phyloP scores from a whole-genome alignment of 345 rosid species.

The Turritis glabra region DNA sequence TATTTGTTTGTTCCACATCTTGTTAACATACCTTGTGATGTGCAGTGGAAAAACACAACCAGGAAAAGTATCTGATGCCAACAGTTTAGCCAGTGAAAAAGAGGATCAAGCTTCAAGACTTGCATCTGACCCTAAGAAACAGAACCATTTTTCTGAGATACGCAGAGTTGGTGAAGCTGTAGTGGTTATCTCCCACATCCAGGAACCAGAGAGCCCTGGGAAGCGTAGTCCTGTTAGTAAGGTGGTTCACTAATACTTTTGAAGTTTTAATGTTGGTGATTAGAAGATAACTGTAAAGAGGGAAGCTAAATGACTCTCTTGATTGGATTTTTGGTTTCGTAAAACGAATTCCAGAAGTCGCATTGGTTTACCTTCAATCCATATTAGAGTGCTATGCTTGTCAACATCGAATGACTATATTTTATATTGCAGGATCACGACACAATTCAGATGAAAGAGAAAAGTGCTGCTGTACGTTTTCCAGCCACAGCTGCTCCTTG shows the following conservation, averaged over 20 bases:
- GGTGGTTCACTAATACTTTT: constrained; percentile 44
- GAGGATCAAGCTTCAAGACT: constrained; percentile 50
- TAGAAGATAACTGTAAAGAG: background rate
- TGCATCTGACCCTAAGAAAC: constrained; percentile 45
- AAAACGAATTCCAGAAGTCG: background rate
- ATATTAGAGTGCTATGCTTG: background rate
- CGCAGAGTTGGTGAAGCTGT: constrained; percentile 50
- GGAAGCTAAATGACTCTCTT: background rate
- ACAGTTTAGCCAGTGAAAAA: constrained; percentile 47
- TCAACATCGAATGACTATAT: background rate
- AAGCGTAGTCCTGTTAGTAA: constrained; percentile 48
- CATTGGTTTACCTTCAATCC: background rate
- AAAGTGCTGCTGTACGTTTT: constrained; percentile 43
- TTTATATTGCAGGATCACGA: constrained; percentile 20
- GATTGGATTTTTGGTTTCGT: background rate
- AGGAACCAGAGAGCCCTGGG: constrained; percentile 39
- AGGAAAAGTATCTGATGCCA: constrained; percentile 47
- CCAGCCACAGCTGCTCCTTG: constrained; percentile 53
- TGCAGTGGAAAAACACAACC: constrained; percentile 56
- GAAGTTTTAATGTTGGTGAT: constrained; percentile 37
- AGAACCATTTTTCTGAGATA: constrained; percentile 46
- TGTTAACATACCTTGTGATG: constrained; percentile 18
- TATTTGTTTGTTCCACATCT: background rate
- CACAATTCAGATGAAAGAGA: constrained; percentile 56
- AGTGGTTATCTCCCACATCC: constrained; percentile 43